Evolutionary conservation across 805 yeast species (phyloP).

Genomic region (Danielia oregonensis): DNA sequence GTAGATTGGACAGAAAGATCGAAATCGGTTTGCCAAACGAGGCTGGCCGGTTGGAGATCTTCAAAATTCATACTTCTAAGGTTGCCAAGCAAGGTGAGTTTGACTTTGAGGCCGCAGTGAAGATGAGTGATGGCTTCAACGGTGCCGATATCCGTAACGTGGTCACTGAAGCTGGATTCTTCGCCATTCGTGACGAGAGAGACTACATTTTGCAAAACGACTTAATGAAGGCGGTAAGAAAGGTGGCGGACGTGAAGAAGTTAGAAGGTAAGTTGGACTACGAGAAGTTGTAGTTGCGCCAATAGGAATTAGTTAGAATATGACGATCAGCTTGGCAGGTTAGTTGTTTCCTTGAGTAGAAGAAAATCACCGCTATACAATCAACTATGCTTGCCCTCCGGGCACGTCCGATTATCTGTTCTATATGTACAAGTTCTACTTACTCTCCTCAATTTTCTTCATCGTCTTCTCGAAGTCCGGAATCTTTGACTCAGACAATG

Average conservation of each 20-base stretch:
- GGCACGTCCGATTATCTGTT: background rate
- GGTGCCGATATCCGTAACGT: slow-evolving; percentile 98
- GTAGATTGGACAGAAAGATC: slow-evolving; percentile 93
- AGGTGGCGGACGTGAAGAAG: slow-evolving; percentile 95
- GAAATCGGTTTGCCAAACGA: slow-evolving; percentile 96
- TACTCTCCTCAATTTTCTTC: slow-evolving; percentile 15
- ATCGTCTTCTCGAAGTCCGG: slow-evolving; percentile 31
- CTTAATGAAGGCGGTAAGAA: slow-evolving; percentile 95
- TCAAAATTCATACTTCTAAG: slow-evolving; percentile 85
- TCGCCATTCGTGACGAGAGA: slow-evolving; percentile 96
- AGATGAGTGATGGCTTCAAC: slow-evolving; percentile 98
- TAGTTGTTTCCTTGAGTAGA: background rate
- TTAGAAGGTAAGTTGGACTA: slow-evolving; percentile 94
- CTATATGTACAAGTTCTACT: slow-evolving; percentile 11
- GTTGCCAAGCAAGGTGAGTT: slow-evolving; percentile 92
- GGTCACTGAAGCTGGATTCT: slow-evolving; percentile 97
- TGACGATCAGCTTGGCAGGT: background rate
- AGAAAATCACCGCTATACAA: background rate
- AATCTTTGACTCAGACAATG: slow-evolving; percentile 25
- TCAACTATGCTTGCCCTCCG: too few relatives aligned
- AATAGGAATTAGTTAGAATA: slow-evolving; percentile 1
- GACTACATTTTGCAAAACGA: slow-evolving; percentile 92
- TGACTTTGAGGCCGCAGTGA: slow-evolving; percentile 94
- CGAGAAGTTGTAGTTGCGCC: slow-evolving; percentile 64
- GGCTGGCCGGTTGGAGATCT: slow-evolving; percentile 89